These are phyloP conservation scores for Phylloporus sp. DNA, from an alignment of 768 basidiomycete species.

Conservation along the genomic window DNA sequence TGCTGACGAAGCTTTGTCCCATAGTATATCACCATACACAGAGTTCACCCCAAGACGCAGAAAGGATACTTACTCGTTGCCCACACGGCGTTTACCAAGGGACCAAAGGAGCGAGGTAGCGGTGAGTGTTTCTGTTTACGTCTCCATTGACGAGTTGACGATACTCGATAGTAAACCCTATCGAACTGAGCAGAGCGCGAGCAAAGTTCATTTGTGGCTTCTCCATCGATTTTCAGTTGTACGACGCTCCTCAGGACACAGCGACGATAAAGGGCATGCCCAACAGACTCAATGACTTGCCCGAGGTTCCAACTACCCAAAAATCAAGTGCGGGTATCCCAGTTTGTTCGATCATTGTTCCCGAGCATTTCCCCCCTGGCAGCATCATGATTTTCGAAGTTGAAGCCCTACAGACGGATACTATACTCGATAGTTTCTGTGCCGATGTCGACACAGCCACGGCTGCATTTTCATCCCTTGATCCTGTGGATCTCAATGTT, in stretches of 20 bases:
- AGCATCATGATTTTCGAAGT: slow-evolving; percentile 93
- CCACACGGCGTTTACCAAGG: slow-evolving; percentile 88
- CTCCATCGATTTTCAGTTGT: slow-evolving; percentile 62
- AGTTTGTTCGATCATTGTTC: slow-evolving; percentile 76
- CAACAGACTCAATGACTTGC: slow-evolving; percentile 61
- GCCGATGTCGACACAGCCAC: slow-evolving; percentile 65
- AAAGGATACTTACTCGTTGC: slow-evolving; percentile 91
- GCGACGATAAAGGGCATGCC: slow-evolving; percentile 68
- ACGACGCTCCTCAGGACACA: slow-evolving; percentile 48
- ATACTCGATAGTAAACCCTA: slow-evolving; percentile 60
- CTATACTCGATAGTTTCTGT: slow-evolving; percentile 71
- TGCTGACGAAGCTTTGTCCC: slow-evolving; percentile 1
- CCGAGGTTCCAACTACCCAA: slow-evolving; percentile 53
- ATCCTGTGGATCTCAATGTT: slow-evolving; percentile 86
- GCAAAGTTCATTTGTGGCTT: slow-evolving; percentile 82
- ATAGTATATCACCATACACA: slow-evolving; percentile 91
- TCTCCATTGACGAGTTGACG: not conserved
- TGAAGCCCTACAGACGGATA: slow-evolving; percentile 69
- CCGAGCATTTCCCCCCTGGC: slow-evolving; percentile 92
- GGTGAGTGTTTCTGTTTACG: slow-evolving; percentile 45
- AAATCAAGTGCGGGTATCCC: slow-evolving; percentile 64
- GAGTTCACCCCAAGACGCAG: slow-evolving; percentile 86
- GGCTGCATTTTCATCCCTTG: slow-evolving; percentile 67
- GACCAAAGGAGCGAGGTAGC: slow-evolving; percentile 72
- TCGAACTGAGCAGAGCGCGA: slow-evolving; percentile 76